Base-by-base conservation (phyloP, 1,284 basidiomycete genomes). In the Irpex sp. region DNA sequence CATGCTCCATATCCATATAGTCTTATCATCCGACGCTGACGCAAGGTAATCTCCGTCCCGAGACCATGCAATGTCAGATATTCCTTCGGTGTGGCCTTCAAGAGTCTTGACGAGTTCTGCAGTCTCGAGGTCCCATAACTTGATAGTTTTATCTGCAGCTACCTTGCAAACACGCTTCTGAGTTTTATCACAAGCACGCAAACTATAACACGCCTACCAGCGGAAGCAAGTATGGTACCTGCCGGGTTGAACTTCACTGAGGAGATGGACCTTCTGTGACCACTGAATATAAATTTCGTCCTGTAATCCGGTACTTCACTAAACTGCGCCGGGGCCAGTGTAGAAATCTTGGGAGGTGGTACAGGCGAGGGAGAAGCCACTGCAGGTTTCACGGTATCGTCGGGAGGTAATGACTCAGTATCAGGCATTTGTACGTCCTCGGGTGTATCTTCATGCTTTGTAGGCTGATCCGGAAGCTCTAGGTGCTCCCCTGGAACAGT, bases 11-110 rank as follows among this genome's bases (percentile, higher is more conserved):
- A 97, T 84, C 47, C 88, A 83, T 58, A 95, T 84, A 0, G 89
- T 89, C 67, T 90, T 90, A 75, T 97, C 95, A 72, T 98, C 95
- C 2, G 93, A 95, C 1, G 93, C 95, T 54, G 92, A 93, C 0
- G 94, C 93, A 46, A 98, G 75, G 71, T 88, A 91, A 63, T 90
- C 83, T 26, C 88, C 88, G 71, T 95, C 91, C 49, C 79, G 79
- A 0, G 94, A 94, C 88, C 95, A 95, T 9, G 93, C 89, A 66
- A 97, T 77, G 71, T 97, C 94, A 60, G 93, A 95, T 63, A 97
- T 86, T 1, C 95, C 95, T 75, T 90, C 86, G 8, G 80, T 82
- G 70, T 93, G 92, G 0, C 88, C 89, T 62, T 83, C 77, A 26
- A 92, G 77, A 0, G 91, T 92, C 59, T 83, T 80, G 56, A 93